Percentiles rank a stretch among this genome's conserved stretches.
Conservation (phyloP, 164 flowering plant species). For the Santalum album region DNA sequence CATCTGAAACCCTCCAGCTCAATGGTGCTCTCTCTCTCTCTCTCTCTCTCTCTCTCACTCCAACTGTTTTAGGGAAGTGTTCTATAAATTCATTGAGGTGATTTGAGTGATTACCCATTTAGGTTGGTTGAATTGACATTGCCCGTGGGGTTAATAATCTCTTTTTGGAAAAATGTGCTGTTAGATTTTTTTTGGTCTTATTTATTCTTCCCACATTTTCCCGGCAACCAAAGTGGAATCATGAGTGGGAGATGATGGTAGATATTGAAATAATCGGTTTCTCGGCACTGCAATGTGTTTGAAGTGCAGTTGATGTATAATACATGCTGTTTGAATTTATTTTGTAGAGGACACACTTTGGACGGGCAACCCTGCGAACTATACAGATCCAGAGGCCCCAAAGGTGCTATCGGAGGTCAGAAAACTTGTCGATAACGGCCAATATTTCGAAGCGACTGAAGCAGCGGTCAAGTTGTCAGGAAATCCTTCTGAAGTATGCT, state of each 20-base stretch:
- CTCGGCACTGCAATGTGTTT: not conserved
- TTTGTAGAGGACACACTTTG: conserved; percentile 72
- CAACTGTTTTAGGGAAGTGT: too few species aligned
- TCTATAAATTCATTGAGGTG: not conserved
- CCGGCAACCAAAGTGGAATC: too few species aligned
- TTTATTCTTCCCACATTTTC: too few species aligned
- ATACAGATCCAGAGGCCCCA: conserved; percentile 60
- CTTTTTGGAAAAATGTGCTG: not conserved
- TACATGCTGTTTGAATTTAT: not conserved
- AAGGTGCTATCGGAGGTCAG: conserved; percentile 59
- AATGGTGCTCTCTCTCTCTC: conserved; percentile 43
- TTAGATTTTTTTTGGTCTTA: not conserved
- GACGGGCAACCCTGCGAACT: conserved; percentile 84
- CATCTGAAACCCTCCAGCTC: conserved; percentile 65
- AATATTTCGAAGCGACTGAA: conserved; percentile 59
- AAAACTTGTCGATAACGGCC: conserved; percentile 58
- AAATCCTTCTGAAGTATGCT: conserved; percentile 58
- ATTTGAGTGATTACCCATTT: too few species aligned
- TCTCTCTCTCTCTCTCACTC: not conserved
- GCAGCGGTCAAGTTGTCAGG: conserved; percentile 57
- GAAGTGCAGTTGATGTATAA: not conserved
- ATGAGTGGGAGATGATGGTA: too few species aligned
- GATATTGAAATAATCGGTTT: not conserved
- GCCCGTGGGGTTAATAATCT: not conserved
- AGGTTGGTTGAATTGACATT: too few species aligned